A percentile compares a stretch with the other conserved stretches of the same genome.
Conservation (phyloP, 768 basidiomycete genomes). For the Amanita inopinata region DNA sequence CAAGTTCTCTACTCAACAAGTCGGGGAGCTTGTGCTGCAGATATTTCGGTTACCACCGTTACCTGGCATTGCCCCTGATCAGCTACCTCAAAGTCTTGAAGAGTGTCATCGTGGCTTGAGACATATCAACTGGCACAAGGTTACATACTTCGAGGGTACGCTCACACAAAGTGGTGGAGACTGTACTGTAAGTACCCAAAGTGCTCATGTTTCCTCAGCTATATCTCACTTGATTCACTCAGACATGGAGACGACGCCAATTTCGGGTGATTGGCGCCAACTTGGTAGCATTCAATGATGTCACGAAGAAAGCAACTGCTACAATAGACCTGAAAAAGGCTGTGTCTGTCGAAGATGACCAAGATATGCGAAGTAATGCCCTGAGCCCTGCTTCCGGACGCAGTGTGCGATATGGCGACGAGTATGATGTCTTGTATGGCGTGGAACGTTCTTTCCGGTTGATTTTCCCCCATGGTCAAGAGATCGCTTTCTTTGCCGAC, state of each 20-base stretch:
- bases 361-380: constrained; percentile 40
- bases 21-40: constrained; percentile 86
- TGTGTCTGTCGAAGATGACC: constrained; percentile 65
- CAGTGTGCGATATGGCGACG: constrained; percentile 35
- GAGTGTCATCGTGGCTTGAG: constrained; percentile 84
- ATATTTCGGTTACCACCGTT: constrained; percentile 85
- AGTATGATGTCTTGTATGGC: constrained; percentile 55
- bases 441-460: constrained; percentile 83
- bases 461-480: constrained; percentile 64
- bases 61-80: constrained; percentile 67
- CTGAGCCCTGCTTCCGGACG: constrained; percentile 35
- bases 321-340: constrained; percentile 91
- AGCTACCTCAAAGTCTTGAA: constrained; percentile 86
- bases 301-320: constrained; percentile 82
- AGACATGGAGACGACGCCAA: constrained; percentile 80
- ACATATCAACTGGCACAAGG: constrained; percentile 90
- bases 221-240: constrained; percentile 8
- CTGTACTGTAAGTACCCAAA: constrained; percentile 57
- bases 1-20: constrained; percentile 53
- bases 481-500: constrained; percentile 88
- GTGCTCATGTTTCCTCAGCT: constrained; percentile 6
- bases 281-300: constrained; percentile 84
- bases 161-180: constrained; percentile 93
- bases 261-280: constrained; percentile 80
- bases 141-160: constrained; percentile 87